Evolutionary conservation across 371 early-diverging fungal genomes (phyloP).

Genomic region (Mucor irregularis): DNA sequence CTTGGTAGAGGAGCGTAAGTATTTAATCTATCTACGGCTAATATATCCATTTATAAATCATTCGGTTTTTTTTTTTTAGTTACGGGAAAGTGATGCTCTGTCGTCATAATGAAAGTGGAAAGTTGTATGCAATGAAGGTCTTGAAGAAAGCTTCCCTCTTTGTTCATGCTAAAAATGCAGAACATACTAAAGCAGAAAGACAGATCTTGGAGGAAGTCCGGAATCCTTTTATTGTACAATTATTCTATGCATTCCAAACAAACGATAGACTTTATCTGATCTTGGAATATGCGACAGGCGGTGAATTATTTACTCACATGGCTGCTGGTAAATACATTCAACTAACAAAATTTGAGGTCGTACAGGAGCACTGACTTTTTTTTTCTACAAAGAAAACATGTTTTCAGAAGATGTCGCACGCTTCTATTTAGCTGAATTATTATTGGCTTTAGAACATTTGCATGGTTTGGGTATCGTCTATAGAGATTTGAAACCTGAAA

Average conservation of each 20-base stretch:
- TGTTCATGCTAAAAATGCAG: constrained; percentile 68
- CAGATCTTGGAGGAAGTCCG: constrained; percentile 73
- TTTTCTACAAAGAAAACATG: constrained; percentile 67
- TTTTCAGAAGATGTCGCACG: constrained; percentile 76
- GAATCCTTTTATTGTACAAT: constrained; percentile 94
- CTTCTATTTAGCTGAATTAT: constrained; percentile 84
- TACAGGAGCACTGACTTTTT: not conserved
- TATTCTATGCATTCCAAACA: constrained; percentile 96
- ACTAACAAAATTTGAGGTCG: not conserved
- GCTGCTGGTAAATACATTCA: constrained; percentile 27
- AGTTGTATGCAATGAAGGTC: constrained; percentile 91
- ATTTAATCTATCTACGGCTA: no score
- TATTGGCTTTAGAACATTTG: constrained; percentile 84
- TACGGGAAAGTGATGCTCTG: constrained; percentile 49
- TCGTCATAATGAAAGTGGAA: constrained; percentile 39
- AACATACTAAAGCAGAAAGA: constrained; percentile 77
- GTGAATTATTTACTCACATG: constrained; percentile 87
- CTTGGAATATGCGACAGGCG: constrained; percentile 98
- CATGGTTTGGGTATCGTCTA: constrained; percentile 88
- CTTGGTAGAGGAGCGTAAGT: constrained; percentile 87
- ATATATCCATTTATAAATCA: not conserved
- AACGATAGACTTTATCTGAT: constrained; percentile 88
- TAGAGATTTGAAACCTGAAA: constrained; percentile 89
- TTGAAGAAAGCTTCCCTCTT: constrained; percentile 83
- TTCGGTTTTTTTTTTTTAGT: constrained; percentile 11